phyloP scores from a whole-genome alignment of 2,329 filamentous ascomycete species.

The Triangularia verruculosa region DNA sequence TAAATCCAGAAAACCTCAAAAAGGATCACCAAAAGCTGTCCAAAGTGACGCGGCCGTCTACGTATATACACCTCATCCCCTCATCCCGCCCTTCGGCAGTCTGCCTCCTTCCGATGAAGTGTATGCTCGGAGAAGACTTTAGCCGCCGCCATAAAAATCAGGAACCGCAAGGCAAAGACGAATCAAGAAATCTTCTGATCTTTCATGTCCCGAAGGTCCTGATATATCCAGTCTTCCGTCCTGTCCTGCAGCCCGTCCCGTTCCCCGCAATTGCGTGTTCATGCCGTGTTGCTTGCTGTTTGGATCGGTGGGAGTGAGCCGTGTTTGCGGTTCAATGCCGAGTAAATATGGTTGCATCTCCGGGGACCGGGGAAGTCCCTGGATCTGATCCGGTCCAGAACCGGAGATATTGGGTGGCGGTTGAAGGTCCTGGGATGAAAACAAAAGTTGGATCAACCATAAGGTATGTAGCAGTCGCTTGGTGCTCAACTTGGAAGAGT shows the following conservation, averaged over 20 bases:
- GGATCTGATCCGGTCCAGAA: too few species aligned
- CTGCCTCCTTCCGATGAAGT: neutral
- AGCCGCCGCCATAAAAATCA: neutral
- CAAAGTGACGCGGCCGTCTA: neutral
- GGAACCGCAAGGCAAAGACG: neutral
- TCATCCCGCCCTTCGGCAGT: neutral
- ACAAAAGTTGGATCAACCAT: too few species aligned
- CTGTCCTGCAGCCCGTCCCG: neutral
- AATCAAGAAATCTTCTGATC: neutral
- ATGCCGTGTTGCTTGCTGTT: neutral
- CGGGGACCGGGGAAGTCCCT: too few species aligned
- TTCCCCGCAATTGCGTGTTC: conserved; percentile 1
- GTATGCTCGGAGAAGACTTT: neutral
- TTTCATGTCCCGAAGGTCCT: neutral
- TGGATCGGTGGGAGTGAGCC: neutral
- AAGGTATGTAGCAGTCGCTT: too few species aligned
- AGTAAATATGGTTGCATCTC: too few species aligned
- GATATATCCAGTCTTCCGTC: too few species aligned
- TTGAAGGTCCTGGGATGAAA: too few species aligned
- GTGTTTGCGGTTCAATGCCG: too few species aligned
- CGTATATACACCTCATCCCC: neutral
- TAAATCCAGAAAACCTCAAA: neutral
- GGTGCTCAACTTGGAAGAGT: too few species aligned
- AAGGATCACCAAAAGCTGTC: neutral
- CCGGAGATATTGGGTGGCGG: too few species aligned